Evolutionary conservation across 805 yeast genomes (phyloP), one percentile per base, ranked within the genome.

Genomic region (Priceomyces carsonii): DNA sequence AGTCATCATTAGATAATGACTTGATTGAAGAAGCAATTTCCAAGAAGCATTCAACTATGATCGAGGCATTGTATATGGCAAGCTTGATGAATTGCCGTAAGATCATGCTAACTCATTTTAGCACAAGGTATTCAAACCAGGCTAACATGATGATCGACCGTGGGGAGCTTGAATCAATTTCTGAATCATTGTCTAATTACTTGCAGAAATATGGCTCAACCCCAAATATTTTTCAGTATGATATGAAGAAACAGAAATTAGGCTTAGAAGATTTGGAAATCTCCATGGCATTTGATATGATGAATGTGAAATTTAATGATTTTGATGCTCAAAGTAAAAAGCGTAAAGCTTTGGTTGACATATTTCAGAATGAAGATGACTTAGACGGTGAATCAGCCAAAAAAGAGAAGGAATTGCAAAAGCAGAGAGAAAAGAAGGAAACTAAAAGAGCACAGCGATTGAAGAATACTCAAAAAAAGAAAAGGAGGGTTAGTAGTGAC

Each of bases 1-100:
- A 93, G 57, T 90, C 97, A 0, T 87, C 99, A 0, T 73, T 93
- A 42, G 96, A 87, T 38, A 86, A 88, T 56, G 85, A 75, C 20
- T 67, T 88, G 30, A 63, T 71, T 5, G 80, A 75, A 35, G 97
- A 89, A 56, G 99, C 99, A 0, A 59, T 75, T 18, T 71, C 75
- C 21, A 93, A 93, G 55, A 77, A 79, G 41, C 99, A 93, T 55
- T 80, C 95, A 9, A 93, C 99, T 0, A 77, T 89, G 37, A 75
- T 84, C 14, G 98, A 91, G 53, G 98, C 98, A 0, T 69, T 90
- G 18, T 66, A 64, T 10, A 80, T 89, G 2, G 79, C 86, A 1
- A 67, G 74, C 36, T 58, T 66, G 23, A 91, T 93, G 98, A 61
- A 73, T 15, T 88, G 90, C 16, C 67, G 71, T 19, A 77, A 81